Evolutionary conservation across 106 monocot genomes (phyloP).

Genomic region (Phalaenopsis aphrodite): DNA sequence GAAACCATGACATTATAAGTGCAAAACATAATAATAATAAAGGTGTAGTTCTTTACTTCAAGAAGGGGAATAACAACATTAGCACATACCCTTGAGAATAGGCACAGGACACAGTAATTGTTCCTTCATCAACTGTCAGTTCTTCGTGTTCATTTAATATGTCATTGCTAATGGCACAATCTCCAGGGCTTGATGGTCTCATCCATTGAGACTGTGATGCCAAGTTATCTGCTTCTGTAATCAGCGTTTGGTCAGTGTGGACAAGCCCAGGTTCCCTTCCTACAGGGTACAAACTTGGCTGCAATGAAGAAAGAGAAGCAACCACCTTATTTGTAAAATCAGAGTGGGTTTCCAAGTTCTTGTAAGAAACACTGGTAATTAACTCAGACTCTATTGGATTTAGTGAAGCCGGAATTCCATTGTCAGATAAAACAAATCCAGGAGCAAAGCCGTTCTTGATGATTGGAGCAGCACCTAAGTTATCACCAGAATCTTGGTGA

Average conservation of each 20-base stretch:
- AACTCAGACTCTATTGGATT: conserved; percentile 22
- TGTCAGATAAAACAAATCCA: conserved; percentile 32
- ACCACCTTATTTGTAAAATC: conserved; percentile 20
- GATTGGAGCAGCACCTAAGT: conserved; percentile 20
- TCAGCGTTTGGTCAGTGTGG: conserved; percentile 24
- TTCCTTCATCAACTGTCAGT: conserved; percentile 43
- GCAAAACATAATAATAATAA: background rate
- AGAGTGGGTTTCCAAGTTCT: conserved; percentile 10
- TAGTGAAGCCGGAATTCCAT: conserved; percentile 18
- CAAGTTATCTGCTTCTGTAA: conserved; percentile 39
- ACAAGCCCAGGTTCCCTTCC: conserved; percentile 9
- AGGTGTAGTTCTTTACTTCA: background rate
- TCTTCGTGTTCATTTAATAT: conserved; percentile 38
- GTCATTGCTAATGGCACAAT: conserved; percentile 23
- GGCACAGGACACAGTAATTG: conserved; percentile 31
- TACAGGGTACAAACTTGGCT: conserved; percentile 16
- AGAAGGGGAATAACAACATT: background rate
- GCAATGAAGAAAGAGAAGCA: conserved; percentile 6
- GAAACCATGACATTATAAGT: background rate
- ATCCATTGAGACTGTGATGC: conserved; percentile 27
- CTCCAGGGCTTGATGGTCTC: conserved; percentile 27
- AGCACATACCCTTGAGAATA: conserved; percentile 48
- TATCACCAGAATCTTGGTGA: conserved; percentile 32
- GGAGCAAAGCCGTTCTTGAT: conserved; percentile 30
- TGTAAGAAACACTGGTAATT: conserved; percentile 12